A percentile compares a stretch with the other conserved stretches of the same genome.
Evolutionary conservation across 345 rosid genomes (phyloP).

Genomic region (Eucalyptus curtisii): DNA sequence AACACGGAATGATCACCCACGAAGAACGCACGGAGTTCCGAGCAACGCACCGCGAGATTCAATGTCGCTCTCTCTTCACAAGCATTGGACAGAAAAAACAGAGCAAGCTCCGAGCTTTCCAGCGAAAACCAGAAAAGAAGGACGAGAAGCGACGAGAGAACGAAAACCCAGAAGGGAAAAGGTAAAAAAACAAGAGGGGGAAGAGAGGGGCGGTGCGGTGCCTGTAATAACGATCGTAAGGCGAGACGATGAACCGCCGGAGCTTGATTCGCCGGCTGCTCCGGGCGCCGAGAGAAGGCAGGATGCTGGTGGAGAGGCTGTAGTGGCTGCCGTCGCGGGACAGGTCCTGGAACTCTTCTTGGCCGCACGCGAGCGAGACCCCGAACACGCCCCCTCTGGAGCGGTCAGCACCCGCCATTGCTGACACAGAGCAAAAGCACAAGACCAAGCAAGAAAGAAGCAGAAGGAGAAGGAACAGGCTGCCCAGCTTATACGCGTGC

Average conservation of each 20-base stretch:
- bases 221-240: constrained; percentile 89
- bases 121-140: background rate
- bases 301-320: constrained; percentile 71
- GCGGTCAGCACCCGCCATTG: background rate
- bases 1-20: background rate
- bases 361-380: constrained; percentile 27
- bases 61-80: background rate
- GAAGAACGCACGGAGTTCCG: background rate
- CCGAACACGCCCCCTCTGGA: constrained; percentile 11
- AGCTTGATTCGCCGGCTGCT: constrained; percentile 75
- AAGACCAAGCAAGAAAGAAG: background rate
- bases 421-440: background rate
- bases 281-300: constrained; percentile 90
- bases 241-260: constrained; percentile 43
- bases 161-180: background rate
- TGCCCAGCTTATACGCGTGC: background rate
- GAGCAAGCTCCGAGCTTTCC: background rate
- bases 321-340: constrained; percentile 82
- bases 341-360: constrained; percentile 63
- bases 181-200: background rate
- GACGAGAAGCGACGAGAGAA: background rate
- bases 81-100: background rate
- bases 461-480: background rate
- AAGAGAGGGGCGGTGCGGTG: background rate
- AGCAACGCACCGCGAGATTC: background rate